Conservation (phyloP, 2,329 filamentous ascomycete genomes). For the Thelonectria blattea region DNA sequence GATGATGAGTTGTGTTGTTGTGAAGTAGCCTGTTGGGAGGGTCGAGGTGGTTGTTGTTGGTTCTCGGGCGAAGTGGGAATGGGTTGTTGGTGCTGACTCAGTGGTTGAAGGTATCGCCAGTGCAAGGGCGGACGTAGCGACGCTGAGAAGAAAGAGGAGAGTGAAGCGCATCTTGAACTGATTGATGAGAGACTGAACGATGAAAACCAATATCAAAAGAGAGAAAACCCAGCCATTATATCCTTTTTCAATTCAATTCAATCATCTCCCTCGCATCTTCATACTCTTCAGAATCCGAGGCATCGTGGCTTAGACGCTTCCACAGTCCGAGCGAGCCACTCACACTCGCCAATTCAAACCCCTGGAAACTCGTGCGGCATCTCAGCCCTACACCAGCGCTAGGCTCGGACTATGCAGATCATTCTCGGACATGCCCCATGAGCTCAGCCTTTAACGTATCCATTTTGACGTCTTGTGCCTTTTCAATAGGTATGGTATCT, state of each 20-base stretch:
- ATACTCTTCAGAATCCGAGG: neutral
- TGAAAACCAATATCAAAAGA: neutral
- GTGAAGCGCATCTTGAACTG: conserved; percentile 23
- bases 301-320: conserved; percentile 3
- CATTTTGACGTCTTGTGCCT: no score
- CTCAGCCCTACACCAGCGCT: neutral
- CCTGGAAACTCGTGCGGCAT: neutral
- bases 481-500: no score
- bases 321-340: conserved; percentile 21
- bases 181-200: neutral
- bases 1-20: conserved; percentile 38
- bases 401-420: neutral
- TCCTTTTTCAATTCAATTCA: neutral
- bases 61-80: neutral
- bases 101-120: conserved; percentile 17
- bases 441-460: neutral
- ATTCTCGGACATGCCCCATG: conserved; percentile 1
- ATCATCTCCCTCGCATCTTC: neutral
- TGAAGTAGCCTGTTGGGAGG: conserved; percentile 31
- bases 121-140: conserved; percentile 3
- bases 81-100: conserved; percentile 4
- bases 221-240: neutral
- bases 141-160: conserved; percentile 24
- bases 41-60: conserved; percentile 12
- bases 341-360: neutral